These are phyloP conservation scores for Trifolium repens DNA, from an alignment of 306 rosid species.

Conservation along the genomic window DNA sequence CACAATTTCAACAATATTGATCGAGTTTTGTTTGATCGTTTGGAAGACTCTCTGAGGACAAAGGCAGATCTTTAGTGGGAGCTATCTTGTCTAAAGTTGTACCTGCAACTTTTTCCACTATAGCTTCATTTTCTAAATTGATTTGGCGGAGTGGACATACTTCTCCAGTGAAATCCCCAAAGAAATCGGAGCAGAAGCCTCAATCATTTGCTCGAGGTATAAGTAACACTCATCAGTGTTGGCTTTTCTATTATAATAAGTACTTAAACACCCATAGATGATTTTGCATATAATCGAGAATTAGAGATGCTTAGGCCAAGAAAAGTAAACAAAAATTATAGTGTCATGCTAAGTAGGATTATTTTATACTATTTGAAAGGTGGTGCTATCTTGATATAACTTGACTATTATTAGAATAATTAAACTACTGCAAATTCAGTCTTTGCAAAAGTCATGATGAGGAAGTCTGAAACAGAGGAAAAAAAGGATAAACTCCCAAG, in stretches of 20 bases:
- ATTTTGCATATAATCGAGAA: conserved; percentile 15
- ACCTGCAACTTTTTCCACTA: conserved; percentile 87
- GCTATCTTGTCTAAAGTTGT: conserved; percentile 91
- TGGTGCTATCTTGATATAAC: background rate
- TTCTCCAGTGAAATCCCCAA: conserved; percentile 67
- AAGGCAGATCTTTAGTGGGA: conserved; percentile 88
- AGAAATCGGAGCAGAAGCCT: conserved; percentile 65
- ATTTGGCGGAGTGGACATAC: conserved; percentile 81
- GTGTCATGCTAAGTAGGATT: conserved; percentile 17
- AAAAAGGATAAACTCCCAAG: conserved; percentile 5
- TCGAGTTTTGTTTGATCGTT: conserved; percentile 38
- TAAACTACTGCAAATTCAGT: conserved; percentile 19
- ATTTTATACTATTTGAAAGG: conserved; percentile 11
- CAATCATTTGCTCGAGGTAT: conserved; percentile 91
- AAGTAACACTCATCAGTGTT: conserved; percentile 24
- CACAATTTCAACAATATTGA: conserved; percentile 20
- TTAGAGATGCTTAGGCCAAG: conserved; percentile 4
- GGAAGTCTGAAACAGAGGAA: conserved; percentile 6
- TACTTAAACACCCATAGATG: conserved; percentile 18
- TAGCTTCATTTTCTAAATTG: conserved; percentile 85
- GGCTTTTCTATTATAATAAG: conserved; percentile 27
- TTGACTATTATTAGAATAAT: conserved; percentile 28
- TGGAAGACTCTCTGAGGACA: conserved; percentile 86
- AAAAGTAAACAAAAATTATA: conserved; percentile 13
- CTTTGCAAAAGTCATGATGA: background rate